These are phyloP conservation scores for Nicotiana obtusifolia DNA, from an alignment of 257 asterid species.

Conservation along the genomic window DNA sequence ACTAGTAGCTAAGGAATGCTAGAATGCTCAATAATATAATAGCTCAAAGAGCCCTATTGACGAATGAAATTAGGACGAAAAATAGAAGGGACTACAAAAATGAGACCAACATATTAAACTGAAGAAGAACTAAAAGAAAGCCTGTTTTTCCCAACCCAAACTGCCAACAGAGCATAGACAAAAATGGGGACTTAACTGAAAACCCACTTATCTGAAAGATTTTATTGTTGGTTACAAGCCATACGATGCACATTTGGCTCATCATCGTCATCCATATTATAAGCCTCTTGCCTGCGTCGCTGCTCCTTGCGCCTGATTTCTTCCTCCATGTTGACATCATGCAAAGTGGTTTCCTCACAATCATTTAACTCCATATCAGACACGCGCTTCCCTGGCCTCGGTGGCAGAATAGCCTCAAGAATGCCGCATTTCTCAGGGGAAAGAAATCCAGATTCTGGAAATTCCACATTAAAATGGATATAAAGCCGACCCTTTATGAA, in stretches of 20 bases:
- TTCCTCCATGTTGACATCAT: constrained; percentile 26
- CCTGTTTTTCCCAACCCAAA: neutral
- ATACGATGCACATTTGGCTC: constrained; percentile 14
- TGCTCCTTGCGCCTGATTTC: constrained; percentile 27
- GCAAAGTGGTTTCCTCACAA: constrained; percentile 24
- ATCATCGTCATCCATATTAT: constrained; percentile 20
- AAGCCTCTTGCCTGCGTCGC: constrained; percentile 23
- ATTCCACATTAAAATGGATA: constrained; percentile 32
- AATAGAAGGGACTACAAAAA: neutral
- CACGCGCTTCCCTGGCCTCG: neutral
- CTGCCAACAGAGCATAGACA: neutral
- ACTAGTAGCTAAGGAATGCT: neutral
- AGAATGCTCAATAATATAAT: neutral
- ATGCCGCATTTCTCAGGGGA: constrained; percentile 10
- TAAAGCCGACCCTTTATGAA: constrained; percentile 29
- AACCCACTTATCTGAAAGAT: neutral
- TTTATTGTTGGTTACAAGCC: constrained; percentile 30
- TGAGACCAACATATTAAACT: neutral
- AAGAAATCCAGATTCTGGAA: constrained; percentile 26
- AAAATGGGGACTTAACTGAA: neutral
- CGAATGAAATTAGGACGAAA: neutral
- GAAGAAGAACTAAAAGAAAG: neutral
- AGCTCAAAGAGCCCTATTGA: neutral
- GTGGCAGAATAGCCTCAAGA: constrained; percentile 19
- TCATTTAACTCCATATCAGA: constrained; percentile 13